Evolutionary conservation across 2,329 filamentous ascomycete species (phyloP).

Genomic region (Fusarium subtropicale): DNA sequence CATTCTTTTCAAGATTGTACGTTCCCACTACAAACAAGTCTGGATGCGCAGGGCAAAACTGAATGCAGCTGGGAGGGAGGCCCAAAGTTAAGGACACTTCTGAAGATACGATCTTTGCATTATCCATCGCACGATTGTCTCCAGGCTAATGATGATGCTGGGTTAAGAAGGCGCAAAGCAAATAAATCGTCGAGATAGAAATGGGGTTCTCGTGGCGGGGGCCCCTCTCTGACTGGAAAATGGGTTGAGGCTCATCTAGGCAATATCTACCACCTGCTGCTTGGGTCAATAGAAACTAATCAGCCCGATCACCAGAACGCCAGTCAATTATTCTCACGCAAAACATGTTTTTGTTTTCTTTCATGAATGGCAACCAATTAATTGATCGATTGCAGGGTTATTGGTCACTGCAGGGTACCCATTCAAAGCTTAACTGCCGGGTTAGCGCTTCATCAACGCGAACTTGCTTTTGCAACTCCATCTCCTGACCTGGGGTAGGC

Average conservation of each 20-base stretch:
- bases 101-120: constrained; percentile 52
- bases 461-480: constrained; percentile 42
- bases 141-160: constrained; percentile 3
- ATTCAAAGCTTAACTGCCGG: constrained; percentile 27
- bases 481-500: constrained; percentile 27
- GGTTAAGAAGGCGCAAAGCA: constrained; percentile 5
- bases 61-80: constrained; percentile 81
- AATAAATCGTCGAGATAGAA: constrained; percentile 15
- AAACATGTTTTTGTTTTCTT: background rate
- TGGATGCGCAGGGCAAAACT: constrained; percentile 73
- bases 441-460: constrained; percentile 34
- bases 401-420: background rate
- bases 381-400: background rate
- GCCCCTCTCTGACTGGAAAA: background rate
- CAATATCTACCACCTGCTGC: background rate
- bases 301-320: background rate
- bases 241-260: background rate
- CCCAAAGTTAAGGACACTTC: constrained; percentile 66
- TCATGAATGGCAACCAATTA: background rate
- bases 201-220: constrained; percentile 36
- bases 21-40: constrained; percentile 84
- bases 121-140: constrained; percentile 37
- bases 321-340: no score
- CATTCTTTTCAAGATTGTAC: constrained; percentile 75
- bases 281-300: background rate